phyloP scores from a whole-genome alignment of 139 green algal genomes.

The Tetraselmis striata region DNA sequence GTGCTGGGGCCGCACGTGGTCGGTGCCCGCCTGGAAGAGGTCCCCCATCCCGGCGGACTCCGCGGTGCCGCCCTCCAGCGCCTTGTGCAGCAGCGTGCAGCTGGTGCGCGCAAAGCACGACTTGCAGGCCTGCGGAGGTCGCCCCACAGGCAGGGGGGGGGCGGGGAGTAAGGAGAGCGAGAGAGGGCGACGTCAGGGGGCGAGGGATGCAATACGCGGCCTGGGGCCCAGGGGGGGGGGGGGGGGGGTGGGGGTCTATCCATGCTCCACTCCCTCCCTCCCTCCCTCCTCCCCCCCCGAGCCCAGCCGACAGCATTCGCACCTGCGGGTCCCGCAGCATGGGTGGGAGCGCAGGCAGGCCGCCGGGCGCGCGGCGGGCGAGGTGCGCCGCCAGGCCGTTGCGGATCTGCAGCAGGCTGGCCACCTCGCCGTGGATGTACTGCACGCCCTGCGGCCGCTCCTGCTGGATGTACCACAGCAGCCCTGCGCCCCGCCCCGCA shows the following conservation, averaged over 20 bases:
- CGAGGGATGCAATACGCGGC: too few relatives aligned
- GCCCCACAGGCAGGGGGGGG: constrained; percentile 31
- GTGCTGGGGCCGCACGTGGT: constrained; percentile 15
- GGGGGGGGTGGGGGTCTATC: too few relatives aligned
- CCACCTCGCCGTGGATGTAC: constrained; percentile 33
- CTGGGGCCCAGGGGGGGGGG: too few relatives aligned
- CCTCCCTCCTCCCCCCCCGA: too few relatives aligned
- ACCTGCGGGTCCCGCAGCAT: constrained; percentile 20
- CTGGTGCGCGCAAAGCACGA: constrained; percentile 41
- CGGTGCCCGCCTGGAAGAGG: neutral
- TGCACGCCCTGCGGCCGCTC: constrained; percentile 9
- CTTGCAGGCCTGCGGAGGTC: constrained; percentile 13
- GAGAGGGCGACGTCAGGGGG: too few relatives aligned
- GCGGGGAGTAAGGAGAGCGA: too few relatives aligned
- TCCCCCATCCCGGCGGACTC: constrained; percentile 29
- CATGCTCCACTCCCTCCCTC: too few relatives aligned
- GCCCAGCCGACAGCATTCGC: too few relatives aligned
- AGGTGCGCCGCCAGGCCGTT: constrained; percentile 59
- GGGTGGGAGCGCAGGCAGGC: constrained; percentile 16
- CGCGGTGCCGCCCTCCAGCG: constrained; percentile 29
- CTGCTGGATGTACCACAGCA: constrained; percentile 61
- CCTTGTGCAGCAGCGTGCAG: constrained; percentile 56
- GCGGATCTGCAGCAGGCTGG: constrained; percentile 44
- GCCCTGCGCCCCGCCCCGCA: too few relatives aligned
- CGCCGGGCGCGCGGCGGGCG: constrained; percentile 1